phyloP scores from a whole-genome alignment of 2,329 filamentous ascomycete species.

The Colletotrichum tanaceti region DNA sequence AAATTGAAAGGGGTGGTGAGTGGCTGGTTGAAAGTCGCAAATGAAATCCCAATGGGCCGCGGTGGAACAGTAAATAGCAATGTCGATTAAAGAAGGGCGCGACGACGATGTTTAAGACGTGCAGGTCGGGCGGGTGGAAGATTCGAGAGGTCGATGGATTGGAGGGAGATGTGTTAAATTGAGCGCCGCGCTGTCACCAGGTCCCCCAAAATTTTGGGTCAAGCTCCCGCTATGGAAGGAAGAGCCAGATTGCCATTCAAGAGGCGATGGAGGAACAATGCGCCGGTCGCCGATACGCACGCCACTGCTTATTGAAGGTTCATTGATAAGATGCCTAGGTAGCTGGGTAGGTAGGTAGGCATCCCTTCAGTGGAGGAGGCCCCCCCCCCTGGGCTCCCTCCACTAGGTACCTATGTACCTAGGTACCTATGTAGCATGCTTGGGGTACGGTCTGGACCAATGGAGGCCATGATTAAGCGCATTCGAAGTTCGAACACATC shows the following conservation, averaged over 20 bases:
- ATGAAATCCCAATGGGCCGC: conserved; percentile 32
- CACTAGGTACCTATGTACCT: too few species aligned
- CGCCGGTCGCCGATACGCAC: conserved; percentile 32
- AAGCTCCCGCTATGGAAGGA: conserved; percentile 37
- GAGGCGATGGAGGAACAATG: conserved; percentile 39
- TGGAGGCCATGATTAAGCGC: conserved; percentile 14
- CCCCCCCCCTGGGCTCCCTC: conserved; percentile 29
- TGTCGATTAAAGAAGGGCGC: conserved; percentile 27
- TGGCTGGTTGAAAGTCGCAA: conserved; percentile 21
- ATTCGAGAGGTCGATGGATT: conserved; percentile 34
- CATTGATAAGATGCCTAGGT: conserved; percentile 2
- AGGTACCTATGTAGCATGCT: too few species aligned
- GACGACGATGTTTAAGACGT: conserved; percentile 38
- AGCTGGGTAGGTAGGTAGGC: conserved; percentile 9
- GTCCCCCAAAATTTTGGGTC: conserved; percentile 39
- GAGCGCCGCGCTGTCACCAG: conserved; percentile 35
- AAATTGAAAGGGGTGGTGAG: conserved; percentile 14
- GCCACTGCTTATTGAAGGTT: conserved; percentile 32
- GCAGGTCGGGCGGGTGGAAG: conserved; percentile 37
- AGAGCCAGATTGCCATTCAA: conserved; percentile 42
- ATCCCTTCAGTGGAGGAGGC: conserved; percentile 16
- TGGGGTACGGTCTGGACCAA: conserved; percentile 22
- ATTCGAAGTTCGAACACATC: conserved; percentile 7
- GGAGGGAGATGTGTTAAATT: conserved; percentile 42
- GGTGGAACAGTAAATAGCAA: conserved; percentile 3